Percentiles rank a stretch among this genome's conserved stretches.
Conservation (phyloP, 768 basidiomycete species). For the Amanita muscaria region DNA sequence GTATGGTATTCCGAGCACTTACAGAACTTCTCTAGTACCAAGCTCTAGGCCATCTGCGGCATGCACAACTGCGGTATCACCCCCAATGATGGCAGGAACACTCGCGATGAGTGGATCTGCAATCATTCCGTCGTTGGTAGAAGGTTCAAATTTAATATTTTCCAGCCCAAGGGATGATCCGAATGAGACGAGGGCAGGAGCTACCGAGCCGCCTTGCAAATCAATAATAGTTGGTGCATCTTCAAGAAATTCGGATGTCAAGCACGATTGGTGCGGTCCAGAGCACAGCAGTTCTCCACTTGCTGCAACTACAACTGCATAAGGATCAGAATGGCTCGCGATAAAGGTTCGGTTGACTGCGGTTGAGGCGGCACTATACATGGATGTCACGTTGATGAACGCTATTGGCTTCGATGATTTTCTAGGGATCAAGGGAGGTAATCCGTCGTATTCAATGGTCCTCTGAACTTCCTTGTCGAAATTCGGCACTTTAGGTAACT, state of each 20-base stretch:
- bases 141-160: slow-evolving; percentile 58
- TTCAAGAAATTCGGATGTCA: slow-evolving; percentile 9
- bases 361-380: slow-evolving; percentile 27
- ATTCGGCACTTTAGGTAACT: slow-evolving; percentile 50
- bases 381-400: slow-evolving; percentile 55
- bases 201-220: slow-evolving; percentile 61
- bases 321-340: slow-evolving; percentile 11
- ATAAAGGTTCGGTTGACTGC: slow-evolving; percentile 23
- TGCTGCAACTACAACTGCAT: slow-evolving; percentile 30
- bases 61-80: slow-evolving; percentile 41
- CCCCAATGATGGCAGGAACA: slow-evolving; percentile 43
- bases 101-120: slow-evolving; percentile 42
- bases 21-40: slow-evolving; percentile 64
- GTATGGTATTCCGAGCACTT: slow-evolving; percentile 20
- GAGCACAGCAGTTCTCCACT: slow-evolving; percentile 46
- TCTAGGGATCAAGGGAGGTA: slow-evolving; percentile 56
- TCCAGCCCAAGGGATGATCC: slow-evolving; percentile 65
- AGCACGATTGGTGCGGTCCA: slow-evolving; percentile 24
- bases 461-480: slow-evolving; percentile 61
- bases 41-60: slow-evolving; percentile 74
- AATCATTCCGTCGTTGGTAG: slow-evolving; percentile 60
- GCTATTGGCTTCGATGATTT: slow-evolving; percentile 32
- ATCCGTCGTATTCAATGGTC: slow-evolving; percentile 58
- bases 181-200: slow-evolving; percentile 59
- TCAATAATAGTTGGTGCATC: slow-evolving; percentile 37